These are phyloP conservation scores for Cladophialophora immunda DNA, from an alignment of 2,329 filamentous ascomycete genomes.

Conservation along the genomic window DNA sequence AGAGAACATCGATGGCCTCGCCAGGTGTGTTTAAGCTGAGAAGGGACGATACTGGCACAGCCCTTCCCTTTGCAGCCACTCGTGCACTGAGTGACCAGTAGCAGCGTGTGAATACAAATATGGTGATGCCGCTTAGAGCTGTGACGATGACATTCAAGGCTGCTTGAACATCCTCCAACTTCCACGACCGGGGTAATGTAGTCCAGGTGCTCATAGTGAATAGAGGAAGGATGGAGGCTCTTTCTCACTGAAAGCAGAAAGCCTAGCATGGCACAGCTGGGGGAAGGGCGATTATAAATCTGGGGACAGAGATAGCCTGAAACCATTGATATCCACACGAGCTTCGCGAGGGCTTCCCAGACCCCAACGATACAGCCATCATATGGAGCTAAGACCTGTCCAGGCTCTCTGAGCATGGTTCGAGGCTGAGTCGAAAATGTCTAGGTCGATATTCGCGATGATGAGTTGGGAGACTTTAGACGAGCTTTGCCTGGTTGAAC, in stretches of 20 bases:
- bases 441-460: not conserved
- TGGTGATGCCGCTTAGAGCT: conserved; percentile 22
- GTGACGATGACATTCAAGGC: conserved; percentile 32
- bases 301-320: not conserved
- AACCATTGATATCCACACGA: not conserved
- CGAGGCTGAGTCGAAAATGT: not conserved
- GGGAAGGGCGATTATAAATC: not conserved
- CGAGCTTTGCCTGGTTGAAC: not conserved
- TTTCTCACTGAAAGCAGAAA: not conserved
- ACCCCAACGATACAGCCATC: not conserved
- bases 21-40: conserved; percentile 31
- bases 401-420: not conserved
- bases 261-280: not conserved
- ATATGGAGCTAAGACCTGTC: not conserved
- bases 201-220: conserved; percentile 9
- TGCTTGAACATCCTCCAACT: conserved; percentile 34
- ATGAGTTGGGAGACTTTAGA: not conserved
- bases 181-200: conserved; percentile 25
- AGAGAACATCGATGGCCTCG: conserved; percentile 28
- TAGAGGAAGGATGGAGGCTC: not conserved
- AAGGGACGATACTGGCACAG: conserved; percentile 22
- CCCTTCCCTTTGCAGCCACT: conserved; percentile 19
- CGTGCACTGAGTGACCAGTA: conserved; percentile 27
- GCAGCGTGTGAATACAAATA: conserved; percentile 30
- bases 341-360: not conserved